Conservation (phyloP, 192 early-diverging fungal genomes). For the Coemansia sp. region DNA sequence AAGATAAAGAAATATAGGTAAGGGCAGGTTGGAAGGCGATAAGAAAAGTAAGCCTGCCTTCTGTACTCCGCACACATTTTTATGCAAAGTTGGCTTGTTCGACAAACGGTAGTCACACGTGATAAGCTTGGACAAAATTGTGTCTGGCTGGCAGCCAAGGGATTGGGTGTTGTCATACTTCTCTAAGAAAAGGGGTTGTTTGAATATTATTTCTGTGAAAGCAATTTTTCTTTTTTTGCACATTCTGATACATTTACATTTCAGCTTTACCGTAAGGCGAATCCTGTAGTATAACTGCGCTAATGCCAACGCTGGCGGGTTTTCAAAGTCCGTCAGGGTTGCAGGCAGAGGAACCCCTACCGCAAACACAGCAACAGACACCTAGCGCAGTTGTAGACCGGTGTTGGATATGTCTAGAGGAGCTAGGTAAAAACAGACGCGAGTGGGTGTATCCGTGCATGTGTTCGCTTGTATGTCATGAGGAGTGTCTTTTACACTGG, state of each 20-base stretch:
- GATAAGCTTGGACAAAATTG: background rate
- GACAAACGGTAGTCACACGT: background rate
- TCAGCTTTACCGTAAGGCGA: background rate
- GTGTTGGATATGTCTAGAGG: conserved; percentile 84
- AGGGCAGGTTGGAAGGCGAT: background rate
- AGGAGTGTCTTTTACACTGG: conserved; percentile 76
- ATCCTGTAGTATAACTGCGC: background rate
- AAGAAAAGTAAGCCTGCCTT: background rate
- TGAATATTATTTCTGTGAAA: background rate
- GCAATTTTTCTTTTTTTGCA: background rate
- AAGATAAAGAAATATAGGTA: background rate
- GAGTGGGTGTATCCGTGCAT: conserved; percentile 71
- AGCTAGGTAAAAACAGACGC: conserved; percentile 58
- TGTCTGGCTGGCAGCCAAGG: background rate
- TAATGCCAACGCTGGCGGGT: background rate
- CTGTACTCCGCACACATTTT: background rate
- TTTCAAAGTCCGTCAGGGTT: background rate
- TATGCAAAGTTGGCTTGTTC: background rate
- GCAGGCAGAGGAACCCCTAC: conserved; percentile 5
- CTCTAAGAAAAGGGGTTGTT: too few relatives aligned
- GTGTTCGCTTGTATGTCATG: conserved; percentile 75
- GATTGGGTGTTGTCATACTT: too few relatives aligned
- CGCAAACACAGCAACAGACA: background rate
- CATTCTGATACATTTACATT: background rate
- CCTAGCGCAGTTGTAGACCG: conserved; percentile 17